phyloP scores from a whole-genome alignment of 1,284 basidiomycete species.

The Vanrija humicola region DNA sequence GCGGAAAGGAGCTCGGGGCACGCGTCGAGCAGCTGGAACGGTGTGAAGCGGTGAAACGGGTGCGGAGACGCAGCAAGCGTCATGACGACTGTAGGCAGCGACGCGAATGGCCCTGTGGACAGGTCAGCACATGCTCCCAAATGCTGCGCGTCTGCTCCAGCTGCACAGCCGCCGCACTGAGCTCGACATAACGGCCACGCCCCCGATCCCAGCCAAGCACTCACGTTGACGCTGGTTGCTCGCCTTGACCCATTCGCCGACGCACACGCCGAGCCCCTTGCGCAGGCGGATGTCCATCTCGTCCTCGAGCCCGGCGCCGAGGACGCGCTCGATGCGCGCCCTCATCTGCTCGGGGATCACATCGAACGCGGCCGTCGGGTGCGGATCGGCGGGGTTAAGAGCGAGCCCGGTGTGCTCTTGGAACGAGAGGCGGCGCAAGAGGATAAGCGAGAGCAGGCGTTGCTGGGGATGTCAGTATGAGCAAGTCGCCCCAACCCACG shows the following conservation, averaged over 20 bases:
- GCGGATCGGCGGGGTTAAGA: constrained; percentile 25
- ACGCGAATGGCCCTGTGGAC: constrained; percentile 29
- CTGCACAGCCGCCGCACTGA: not conserved
- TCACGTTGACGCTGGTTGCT: constrained; percentile 34
- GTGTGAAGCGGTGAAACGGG: constrained; percentile 41
- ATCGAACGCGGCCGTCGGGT: constrained; percentile 37
- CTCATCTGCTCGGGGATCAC: constrained; percentile 32
- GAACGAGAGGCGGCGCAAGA: constrained; percentile 39
- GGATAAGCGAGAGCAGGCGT: constrained; percentile 36
- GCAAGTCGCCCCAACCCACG: constrained; percentile 18
- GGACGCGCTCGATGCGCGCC: constrained; percentile 35
- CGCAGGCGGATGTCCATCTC: constrained; percentile 42
- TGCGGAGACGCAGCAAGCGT: constrained; percentile 30
- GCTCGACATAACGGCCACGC: not conserved
- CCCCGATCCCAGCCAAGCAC: constrained; percentile 1
- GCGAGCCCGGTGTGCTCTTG: constrained; percentile 27
- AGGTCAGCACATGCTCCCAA: not conserved
- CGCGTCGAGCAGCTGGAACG: constrained; percentile 37
- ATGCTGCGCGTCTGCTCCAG: not conserved
- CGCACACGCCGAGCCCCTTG: constrained; percentile 39
- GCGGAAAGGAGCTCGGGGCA: constrained; percentile 32
- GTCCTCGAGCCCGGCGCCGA: constrained; percentile 40
- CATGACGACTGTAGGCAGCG: constrained; percentile 34
- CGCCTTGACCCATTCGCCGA: constrained; percentile 37
- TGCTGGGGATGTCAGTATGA: constrained; percentile 20